Percentiles rank a stretch among this genome's conserved stretches.
These are phyloP conservation scores for Eutypa lata DNA, from an alignment of 2,329 filamentous ascomycete species.

Conservation along the genomic window DNA sequence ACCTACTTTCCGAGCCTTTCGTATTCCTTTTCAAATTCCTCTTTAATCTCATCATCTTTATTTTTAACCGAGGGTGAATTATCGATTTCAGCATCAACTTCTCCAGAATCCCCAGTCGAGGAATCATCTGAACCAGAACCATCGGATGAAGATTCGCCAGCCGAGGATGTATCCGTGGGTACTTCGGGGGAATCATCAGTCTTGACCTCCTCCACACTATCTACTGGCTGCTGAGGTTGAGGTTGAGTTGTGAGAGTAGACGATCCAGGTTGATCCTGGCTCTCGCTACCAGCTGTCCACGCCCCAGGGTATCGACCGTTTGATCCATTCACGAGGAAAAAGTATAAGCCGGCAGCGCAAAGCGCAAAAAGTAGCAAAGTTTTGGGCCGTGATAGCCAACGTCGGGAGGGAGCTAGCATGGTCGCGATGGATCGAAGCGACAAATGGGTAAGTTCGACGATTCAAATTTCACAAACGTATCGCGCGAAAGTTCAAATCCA, in stretches of 20 bases:
- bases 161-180: neutral
- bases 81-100: neutral
- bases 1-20: conserved; percentile 33
- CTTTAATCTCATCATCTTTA: conserved; percentile 26
- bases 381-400: conserved; percentile 38
- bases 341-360: conserved; percentile 40
- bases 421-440: conserved; percentile 10
- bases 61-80: conserved; percentile 4
- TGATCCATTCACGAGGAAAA: conserved; percentile 37
- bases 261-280: neutral
- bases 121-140: too few relatives aligned
- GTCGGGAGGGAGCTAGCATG: conserved; percentile 31
- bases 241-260: neutral
- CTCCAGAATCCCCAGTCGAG: neutral
- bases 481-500: neutral
- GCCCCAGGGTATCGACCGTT: conserved; percentile 15
- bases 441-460: conserved; percentile 4
- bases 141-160: neutral
- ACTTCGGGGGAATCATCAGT: conserved; percentile 6
- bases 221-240: neutral
- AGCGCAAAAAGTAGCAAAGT: conserved; percentile 38
- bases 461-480: too few relatives aligned
- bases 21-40: conserved; percentile 39
- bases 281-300: conserved; percentile 9
- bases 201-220: neutral